Evolutionary conservation across 257 asterid genomes (phyloP), one percentile per base, ranked within the genome.

Genomic region (Lithospermum erythrorhizon): DNA sequence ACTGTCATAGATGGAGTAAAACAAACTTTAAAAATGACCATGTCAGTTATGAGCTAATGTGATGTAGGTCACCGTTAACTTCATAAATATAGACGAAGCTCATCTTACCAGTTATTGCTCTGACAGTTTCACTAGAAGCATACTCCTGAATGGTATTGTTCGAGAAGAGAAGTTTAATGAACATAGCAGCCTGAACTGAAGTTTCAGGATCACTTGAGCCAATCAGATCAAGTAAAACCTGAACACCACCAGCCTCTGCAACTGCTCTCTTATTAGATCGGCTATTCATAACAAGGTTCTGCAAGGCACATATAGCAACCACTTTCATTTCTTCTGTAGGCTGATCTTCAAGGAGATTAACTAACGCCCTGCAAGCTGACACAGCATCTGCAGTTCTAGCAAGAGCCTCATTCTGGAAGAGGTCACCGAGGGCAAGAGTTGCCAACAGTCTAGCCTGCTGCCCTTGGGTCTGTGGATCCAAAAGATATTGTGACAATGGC

Each of bases 191-290:
- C 82, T 89, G 98, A 65, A 88, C 78, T 20, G 98, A 89, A 41
- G 98, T 93, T 2, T 93, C 98, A 6, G 94, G 87, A 73, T 86
- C 94, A 66, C 98, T 84, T 32, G 97, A 82, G 62, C 98, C 86
- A 63, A 93, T 93, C 62, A 93, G 84, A 76, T 89, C 97, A 11
- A 89, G 87, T 74, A 93, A 97, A 68, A 86, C 97, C 84, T 93
- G 98, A 60, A 93, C 97, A 17, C 98, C 98, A 62, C 98, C 98
- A 61, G 97, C 98, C 84, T 93, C 98, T n/a, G 98, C 98, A 72
- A 93, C 98, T 2, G 98, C 98, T 80, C 98, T 81, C 72, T 84
- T 88, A 70, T 93, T 93, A 61, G 88, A 93, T 73, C 97, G 74
- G 74, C 97, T 89, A 80, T 93, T 77, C 95, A 88, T 88, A 23